Conservation (phyloP, 352 stramenopile species). For the Pythium aquatile region DNA sequence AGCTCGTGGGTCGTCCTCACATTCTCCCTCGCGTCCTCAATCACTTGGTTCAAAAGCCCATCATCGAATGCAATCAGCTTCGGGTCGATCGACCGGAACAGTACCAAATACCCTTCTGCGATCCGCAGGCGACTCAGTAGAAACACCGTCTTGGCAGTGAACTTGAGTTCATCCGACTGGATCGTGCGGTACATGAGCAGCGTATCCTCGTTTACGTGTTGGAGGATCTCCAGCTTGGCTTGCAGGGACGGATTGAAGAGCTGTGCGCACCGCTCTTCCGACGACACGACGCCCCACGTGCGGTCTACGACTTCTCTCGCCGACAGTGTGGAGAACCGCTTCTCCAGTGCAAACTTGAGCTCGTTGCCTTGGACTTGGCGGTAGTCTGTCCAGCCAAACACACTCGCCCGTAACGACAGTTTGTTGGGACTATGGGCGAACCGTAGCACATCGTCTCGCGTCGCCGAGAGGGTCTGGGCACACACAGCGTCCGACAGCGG, state of each 20-base stretch:
- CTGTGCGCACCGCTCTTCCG: conserved; percentile 36
- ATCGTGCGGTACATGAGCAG: conserved; percentile 63
- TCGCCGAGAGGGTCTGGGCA: neutral
- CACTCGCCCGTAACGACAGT: conserved; percentile 40
- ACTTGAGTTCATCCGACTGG: conserved; percentile 26
- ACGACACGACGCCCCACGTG: conserved; percentile 58
- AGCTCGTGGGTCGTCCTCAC: neutral
- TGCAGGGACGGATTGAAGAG: conserved; percentile 44
- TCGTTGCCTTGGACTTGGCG: conserved; percentile 42
- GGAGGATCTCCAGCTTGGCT: conserved; percentile 46
- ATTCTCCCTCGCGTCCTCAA: conserved; percentile 7
- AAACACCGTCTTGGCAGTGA: conserved; percentile 48
- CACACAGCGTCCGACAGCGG: neutral
- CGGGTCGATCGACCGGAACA: conserved; percentile 61
- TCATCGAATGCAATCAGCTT: conserved; percentile 4
- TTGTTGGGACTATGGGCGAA: conserved; percentile 42
- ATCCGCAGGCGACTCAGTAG: conserved; percentile 46
- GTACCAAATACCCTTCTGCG: conserved; percentile 45
- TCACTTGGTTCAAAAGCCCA: conserved; percentile 7
- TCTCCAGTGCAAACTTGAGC: conserved; percentile 64
- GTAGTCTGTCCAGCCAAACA: conserved; percentile 66
- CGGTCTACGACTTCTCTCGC: conserved; percentile 36
- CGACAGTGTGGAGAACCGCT: conserved; percentile 42
- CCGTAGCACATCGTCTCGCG: conserved; percentile 11
- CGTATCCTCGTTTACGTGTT: conserved; percentile 50